Evolutionary conservation across 257 asterid species (phyloP), one percentile per base, ranked within the genome.

Genomic region (Linaria vulgaris): DNA sequence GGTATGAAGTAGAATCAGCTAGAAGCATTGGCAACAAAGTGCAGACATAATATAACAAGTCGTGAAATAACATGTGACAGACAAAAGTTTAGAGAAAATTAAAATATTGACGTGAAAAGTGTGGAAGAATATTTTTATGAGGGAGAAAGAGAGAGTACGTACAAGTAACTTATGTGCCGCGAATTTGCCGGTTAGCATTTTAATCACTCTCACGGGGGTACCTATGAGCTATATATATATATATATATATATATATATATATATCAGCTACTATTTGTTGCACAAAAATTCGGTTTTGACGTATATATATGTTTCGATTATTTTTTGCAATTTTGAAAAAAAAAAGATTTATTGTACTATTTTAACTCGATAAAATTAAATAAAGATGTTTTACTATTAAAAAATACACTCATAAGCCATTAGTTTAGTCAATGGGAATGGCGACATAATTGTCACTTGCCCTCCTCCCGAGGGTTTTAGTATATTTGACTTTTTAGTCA

Each of bases 151-250:
- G 37, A 2, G 22, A 61, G 72, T 1, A 30, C 6, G 37, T 6
- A 30, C 37, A 2, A 63, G 69, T 72, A 75, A 83, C 69, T 73
- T 74, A 71, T 65, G 74, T 74, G 74, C 85, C 82, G 86, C 79
- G 75, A 61, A 66, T 71, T 77, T 70, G 85, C 88, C 84, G 90
- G 41, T 72, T 82, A 53, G 81, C 75, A 84, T 86, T 88, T n/a
- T 86, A 79, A 82, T 79, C 89, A 62, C 59, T 64, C 74, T 82
- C 95, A 86, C 96, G 92, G 82, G 82, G 74, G 75, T 67, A 62
- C 11, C 10, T 39, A 23, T n/a, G n/a, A n/a, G n/a, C n/a, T n/a
- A n/a, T n/a, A n/a, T n/a, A n/a, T n/a, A n/a, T n/a, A n/a, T n/a
- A n/a, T n/a, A n/a, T n/a, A n/a, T n/a, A n/a, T n/a, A n/a, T n/a